A percentile compares a stretch with the other conserved stretches of the same genome.
Conservation (phyloP, 2,329 filamentous ascomycete species). For the Bisporella sp. region DNA sequence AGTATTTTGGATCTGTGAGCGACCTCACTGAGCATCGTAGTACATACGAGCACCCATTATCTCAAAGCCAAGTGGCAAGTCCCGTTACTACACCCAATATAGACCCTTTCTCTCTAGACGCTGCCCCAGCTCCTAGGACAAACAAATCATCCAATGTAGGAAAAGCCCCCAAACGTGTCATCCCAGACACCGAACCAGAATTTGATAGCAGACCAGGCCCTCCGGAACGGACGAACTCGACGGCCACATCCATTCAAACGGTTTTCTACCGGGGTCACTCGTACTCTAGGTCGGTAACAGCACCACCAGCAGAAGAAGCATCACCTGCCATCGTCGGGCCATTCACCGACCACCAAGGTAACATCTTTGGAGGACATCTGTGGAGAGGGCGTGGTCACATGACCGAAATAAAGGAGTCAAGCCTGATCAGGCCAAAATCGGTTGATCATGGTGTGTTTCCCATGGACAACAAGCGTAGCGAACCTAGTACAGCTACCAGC, state of each 20-base stretch:
- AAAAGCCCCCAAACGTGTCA: conserved; percentile 26
- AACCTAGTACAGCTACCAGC: conserved; percentile 57
- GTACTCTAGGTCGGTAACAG: conserved; percentile 30
- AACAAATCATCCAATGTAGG: conserved; percentile 34
- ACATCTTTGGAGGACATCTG: conserved; percentile 17
- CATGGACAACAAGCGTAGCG: conserved; percentile 55
- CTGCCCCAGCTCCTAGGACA: conserved; percentile 21
- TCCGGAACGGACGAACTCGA: conserved; percentile 26
- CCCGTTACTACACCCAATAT: conserved; percentile 38
- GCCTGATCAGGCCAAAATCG: conserved; percentile 50
- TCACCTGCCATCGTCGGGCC: conserved; percentile 3
- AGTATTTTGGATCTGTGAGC: conserved; percentile 39
- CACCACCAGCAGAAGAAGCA: conserved; percentile 1
- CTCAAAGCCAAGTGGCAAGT: conserved; percentile 66
- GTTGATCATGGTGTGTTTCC: conserved; percentile 55
- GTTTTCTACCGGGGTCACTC: conserved; percentile 24
- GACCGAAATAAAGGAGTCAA: conserved; percentile 37
- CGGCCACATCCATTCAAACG: conserved; percentile 25
- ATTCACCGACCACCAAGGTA: conserved; percentile 23
- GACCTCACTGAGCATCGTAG: conserved; percentile 30
- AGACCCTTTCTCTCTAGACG: conserved; percentile 23
- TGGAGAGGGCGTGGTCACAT: conserved; percentile 18
- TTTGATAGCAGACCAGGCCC: conserved; percentile 32
- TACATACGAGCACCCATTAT: conserved; percentile 62
- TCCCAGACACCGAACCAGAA: conserved; percentile 29